Base-by-base conservation (phyloP, 176 grass and related monocot genomes). In the Tuctoria greenei region DNA sequence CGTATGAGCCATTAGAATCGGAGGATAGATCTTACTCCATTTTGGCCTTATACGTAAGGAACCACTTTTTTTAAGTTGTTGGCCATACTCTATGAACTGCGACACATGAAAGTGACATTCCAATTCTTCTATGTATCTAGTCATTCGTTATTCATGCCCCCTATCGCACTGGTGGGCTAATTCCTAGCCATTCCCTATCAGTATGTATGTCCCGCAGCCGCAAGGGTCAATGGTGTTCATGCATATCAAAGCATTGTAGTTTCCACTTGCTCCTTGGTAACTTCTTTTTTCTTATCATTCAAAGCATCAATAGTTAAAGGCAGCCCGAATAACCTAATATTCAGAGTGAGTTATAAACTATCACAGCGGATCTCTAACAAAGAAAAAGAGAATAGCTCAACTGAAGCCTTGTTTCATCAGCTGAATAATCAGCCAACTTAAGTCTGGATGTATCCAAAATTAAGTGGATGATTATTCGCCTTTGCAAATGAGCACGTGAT, bases 21-120 rank as follows among this genome's bases (percentile, higher is more conserved):
- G 15, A 47, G 35, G 43, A 78, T 36, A 71, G 77, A n/a, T 20
- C 52, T 43, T 52, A 44, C 67, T 44, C 62, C 57, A 28, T 79
- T 4, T 55, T 55, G 28, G 40, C 28, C 37, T 18, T 59, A 63
- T 69, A 74, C 6, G 27, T 38, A 79, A 62, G 68, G 2, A n/a
- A 46, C 1, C 3, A 56, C 37, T 23, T 62, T 23, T 62, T 43
- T 27, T 10, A 56, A 78, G 67, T 63, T 74, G 58, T 56, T 55
- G 24, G n/a, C 7, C 21, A 76, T 39, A 86, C 26, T 63, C n/a
- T n/a, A n/a, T n/a, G n/a, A n/a, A n/a, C n/a, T n/a, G n/a, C n/a
- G 54, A 63, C 36, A 23, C 24, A 51, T 43, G 79, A 68, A 78
- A 61, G 66, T 0, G 42, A 67, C 85, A 61, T 60, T 34, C 37